phyloP scores from a whole-genome alignment of 2,329 filamentous ascomycete genomes.

The Graphiopsis chlorocephala region DNA sequence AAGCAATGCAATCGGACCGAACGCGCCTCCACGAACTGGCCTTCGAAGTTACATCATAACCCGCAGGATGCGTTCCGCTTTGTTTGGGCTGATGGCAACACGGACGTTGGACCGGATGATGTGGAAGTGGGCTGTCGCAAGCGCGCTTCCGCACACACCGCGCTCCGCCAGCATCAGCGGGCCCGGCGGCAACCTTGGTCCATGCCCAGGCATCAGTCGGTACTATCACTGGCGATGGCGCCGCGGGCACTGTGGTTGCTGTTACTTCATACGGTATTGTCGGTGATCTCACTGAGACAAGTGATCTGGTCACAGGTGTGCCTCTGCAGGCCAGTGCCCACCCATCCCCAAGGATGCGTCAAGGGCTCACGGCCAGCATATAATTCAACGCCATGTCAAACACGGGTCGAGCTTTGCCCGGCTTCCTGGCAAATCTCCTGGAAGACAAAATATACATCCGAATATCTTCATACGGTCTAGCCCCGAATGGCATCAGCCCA shows the following conservation, averaged over 20 bases:
- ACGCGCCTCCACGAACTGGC: neutral
- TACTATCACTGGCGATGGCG: neutral
- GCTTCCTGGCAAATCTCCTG: neutral
- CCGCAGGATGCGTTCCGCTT: neutral
- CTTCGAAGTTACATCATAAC: neutral
- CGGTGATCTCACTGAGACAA: neutral
- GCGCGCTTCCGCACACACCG: constrained; percentile 3
- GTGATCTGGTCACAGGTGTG: neutral
- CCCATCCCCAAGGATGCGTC: neutral
- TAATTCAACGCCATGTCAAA: constrained; percentile 4
- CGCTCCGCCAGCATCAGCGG: neutral
- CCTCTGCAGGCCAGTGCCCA: neutral
- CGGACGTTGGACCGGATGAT: neutral
- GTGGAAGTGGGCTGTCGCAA: constrained; percentile 4
- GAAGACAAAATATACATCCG: neutral
- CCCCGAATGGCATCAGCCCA: constrained; percentile 2
- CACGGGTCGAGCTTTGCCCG: neutral
- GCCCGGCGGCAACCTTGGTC: neutral
- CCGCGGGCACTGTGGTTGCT: neutral
- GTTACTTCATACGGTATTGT: constrained; percentile 1
- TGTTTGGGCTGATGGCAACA: neutral
- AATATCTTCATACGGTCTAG: constrained; percentile 5
- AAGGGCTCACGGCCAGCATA: constrained; percentile 1
- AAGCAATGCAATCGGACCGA: neutral
- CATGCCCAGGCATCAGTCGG: neutral